Evolutionary conservation across 1,139 yeast genomes (phyloP), one percentile per base, ranked within the genome.

Genomic region (Candida sanyaensis): DNA sequence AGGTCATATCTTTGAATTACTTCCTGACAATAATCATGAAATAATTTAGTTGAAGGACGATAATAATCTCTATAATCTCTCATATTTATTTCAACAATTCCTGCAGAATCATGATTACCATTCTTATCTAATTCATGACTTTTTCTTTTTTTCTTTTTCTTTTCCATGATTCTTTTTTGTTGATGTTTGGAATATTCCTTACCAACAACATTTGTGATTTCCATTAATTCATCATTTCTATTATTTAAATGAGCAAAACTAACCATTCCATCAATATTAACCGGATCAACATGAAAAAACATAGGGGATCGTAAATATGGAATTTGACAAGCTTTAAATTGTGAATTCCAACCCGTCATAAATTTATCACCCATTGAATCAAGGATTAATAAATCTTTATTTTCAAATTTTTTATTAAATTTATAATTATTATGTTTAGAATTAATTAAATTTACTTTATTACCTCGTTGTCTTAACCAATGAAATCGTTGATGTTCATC

Each of bases 231-330:
- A 7, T 52, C 45, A 46, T 74, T 70, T 24, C 78, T 55, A 12
- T 61, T 62, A 32, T 60, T 53, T 13, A 54, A 48, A 49, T 69
- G 65, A 1, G 81, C 75, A 63, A 58, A 76, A n/a, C 72, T 68
- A 13, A 71, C 68, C 60, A 77, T 54, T 0, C 74, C 78, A 55
- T 76, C 81, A 24, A 76, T 60, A 56, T 73, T 75, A 3, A 63
- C 69, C 0, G 81, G 80, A 50, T 77, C 81, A 0, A 75, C 72
- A 50, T 76, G 81, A 56, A 77, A 77, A 50, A 76, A 75, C 80
- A 77, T 76, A 3, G 81, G 81, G 1, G 78, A 73, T 26, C 81
- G 54, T n/a, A 77, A 61, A 50, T 58, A 65, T 2, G 79, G 80
- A 34, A 76, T 76, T 47, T 68, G 68, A 53, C 79, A 75, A 4